Evolutionary conservation across 495 filamentous ascomycete species (phyloP), one percentile per base, ranked within the genome.

Genomic region (Pyrenula aspistea): DNA sequence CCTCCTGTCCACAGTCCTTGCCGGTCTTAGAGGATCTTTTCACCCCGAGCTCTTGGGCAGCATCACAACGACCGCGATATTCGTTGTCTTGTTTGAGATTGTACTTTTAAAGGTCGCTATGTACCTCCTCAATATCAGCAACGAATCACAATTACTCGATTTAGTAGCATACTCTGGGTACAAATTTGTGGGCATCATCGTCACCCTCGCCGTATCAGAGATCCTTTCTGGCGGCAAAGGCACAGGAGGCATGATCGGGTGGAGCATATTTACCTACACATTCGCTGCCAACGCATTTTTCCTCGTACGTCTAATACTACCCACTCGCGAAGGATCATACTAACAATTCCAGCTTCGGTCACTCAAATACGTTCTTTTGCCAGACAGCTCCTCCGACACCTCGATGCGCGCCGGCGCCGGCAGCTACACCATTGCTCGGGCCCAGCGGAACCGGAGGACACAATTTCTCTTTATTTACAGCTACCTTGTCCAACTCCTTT

Each of bases 391-490:
- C 15, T 75, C 75, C 55, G 81, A 84, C 61, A 78, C 77, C 55
- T 71, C 77, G 22, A 75, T 76, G 64, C 80, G 83, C 57, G 82
- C 80, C 10, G 77, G 77, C 53, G 82, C 83, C 23, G 84, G 79
- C 72, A 55, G 83, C 73, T 87, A 92, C 67, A 90, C 88, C 22
- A 83, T 91, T 57, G 83, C 84, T 42, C 82, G 91, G 60, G 82
- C 87, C 19, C 91, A 95, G 75, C 82, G 86, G 65, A 95, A 86
- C 70, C 82, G 89, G 67, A 78, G 93, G 56, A 96, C 91, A 2
- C 90, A 96, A 74, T 98, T 98, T 63, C 73, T 98, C 58, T 96
- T 97, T 71, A 72, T 92, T 58, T 98, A 98, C 73, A 87, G 89
- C 47, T 98, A 97, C 69, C 74, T 91, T 15, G 85, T 96, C 54